Percentiles rank a stretch among this genome's conserved stretches.
Evolutionary conservation across 306 rosid genomes (phyloP).

Genomic region (Arachis stenosperma): DNA sequence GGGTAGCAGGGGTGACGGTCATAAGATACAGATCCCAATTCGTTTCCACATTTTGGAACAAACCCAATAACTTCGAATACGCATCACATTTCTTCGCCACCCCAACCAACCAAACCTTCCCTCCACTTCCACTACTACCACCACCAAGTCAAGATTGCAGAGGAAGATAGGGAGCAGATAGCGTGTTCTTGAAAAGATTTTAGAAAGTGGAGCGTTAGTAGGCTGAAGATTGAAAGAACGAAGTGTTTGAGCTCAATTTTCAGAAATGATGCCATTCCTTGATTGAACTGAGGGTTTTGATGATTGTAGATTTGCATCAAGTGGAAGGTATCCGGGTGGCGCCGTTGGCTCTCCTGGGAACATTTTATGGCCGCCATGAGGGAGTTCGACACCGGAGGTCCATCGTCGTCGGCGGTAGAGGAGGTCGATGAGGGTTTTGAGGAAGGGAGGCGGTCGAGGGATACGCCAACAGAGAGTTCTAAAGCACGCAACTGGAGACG

Average conservation of each 20-base stretch:
- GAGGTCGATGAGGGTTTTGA: conserved; percentile 31
- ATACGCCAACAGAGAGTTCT: conserved; percentile 78
- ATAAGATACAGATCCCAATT: no score
- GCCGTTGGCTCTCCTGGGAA: no score
- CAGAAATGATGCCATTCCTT: conserved; percentile 52
- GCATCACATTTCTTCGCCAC: no score
- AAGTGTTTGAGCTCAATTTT: conserved; percentile 75
- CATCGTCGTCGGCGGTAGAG: no score
- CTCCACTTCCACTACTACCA: no score
- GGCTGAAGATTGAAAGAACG: conserved; percentile 77
- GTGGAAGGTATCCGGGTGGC: no score
- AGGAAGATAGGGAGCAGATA: conserved; percentile 67
- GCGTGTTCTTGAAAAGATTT: conserved; percentile 38
- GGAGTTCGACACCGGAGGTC: no score
- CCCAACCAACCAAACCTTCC: no score
- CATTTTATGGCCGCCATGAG: no score
- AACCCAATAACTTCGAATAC: no score
- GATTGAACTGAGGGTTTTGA: conserved; percentile 45
- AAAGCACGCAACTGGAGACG: conserved; percentile 78
- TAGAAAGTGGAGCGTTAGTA: conserved; percentile 42
- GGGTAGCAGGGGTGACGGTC: no score
- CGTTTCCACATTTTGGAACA: no score
- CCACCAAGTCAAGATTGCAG: conserved; percentile 45
- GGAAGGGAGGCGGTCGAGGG: conserved; percentile 77
- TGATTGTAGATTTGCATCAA: neutral